These are phyloP conservation scores for Wickerhamomyces subpelliculosus DNA, from an alignment of 805 yeast genomes.

Conservation along the genomic window DNA sequence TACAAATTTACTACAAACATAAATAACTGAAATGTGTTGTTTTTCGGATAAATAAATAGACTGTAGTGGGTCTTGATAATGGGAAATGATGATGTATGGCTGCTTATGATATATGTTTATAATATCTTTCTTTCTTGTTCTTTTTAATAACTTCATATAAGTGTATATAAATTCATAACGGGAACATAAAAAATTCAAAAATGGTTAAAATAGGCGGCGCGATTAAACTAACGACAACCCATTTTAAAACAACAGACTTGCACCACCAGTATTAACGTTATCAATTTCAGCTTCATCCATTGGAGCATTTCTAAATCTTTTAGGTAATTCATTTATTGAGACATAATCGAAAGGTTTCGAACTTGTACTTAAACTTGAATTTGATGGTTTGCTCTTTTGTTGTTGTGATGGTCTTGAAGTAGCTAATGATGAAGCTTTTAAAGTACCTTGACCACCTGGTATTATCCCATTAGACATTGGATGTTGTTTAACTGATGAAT, in stretches of 20 bases:
- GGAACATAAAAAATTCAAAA: too few relatives aligned
- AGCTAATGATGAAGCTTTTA: slow-evolving; percentile 15
- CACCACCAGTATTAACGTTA: slow-evolving; percentile 78
- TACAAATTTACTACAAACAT: too few relatives aligned
- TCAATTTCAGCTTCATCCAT: slow-evolving; percentile 70
- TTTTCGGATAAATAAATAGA: too few relatives aligned
- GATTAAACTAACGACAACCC: too few relatives aligned
- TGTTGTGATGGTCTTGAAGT: slow-evolving; percentile 10
- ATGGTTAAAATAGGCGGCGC: too few relatives aligned
- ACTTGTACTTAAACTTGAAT: slow-evolving; percentile 62
- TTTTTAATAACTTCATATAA: too few relatives aligned
- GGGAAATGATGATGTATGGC: background rate
- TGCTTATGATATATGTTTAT: too few relatives aligned
- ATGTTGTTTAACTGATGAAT: slow-evolving; percentile 31
- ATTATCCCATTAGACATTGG: slow-evolving; percentile 37
- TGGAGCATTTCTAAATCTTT: slow-evolving; percentile 61
- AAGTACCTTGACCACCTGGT: slow-evolving; percentile 26
- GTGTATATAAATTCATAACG: too few relatives aligned
- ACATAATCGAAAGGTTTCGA: slow-evolving; percentile 29
- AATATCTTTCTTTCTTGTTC: too few relatives aligned
- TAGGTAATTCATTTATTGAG: slow-evolving; percentile 63
- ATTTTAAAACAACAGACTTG: slow-evolving; percentile 26
- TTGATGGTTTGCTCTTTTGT: slow-evolving; percentile 31
- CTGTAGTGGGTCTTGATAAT: background rate
- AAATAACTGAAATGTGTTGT: background rate